Percentiles rank a stretch among this genome's conserved stretches.
Conservation (phyloP, 192 early-diverging fungal genomes). For the Backusella macrospora region DNA sequence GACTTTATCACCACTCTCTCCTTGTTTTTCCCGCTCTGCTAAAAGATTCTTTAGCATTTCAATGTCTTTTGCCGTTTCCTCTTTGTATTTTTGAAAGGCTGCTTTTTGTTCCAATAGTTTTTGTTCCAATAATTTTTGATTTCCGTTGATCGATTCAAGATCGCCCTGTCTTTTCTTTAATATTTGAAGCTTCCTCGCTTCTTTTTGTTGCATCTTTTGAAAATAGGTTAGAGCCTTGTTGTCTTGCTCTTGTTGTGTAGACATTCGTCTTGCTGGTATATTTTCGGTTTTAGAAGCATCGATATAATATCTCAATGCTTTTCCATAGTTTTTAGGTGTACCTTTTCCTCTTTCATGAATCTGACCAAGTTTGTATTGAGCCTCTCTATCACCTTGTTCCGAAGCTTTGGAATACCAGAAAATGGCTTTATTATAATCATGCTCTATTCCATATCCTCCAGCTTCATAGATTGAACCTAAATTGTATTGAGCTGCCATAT, state of each 20-base stretch:
- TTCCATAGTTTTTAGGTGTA: background rate
- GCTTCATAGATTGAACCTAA: background rate
- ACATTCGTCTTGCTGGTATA: conserved; percentile 1
- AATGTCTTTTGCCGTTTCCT: conserved; percentile 4
- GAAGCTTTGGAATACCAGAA: conserved; percentile 1
- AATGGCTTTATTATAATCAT: background rate
- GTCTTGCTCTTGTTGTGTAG: background rate
- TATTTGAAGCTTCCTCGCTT: background rate
- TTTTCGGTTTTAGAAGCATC: background rate
- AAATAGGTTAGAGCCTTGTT: background rate
- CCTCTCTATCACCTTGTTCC: conserved; percentile 1
- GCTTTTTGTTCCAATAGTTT: background rate
- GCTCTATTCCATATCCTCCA: background rate
- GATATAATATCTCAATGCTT: background rate
- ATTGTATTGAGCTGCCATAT: background rate
- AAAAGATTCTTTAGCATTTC: conserved; percentile 2
- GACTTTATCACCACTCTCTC: background rate
- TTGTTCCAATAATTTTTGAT: background rate
- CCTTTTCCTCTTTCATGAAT: background rate
- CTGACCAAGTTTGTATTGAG: background rate
- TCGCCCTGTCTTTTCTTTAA: background rate
- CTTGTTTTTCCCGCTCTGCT: background rate
- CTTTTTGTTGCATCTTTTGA: conserved; percentile 13
- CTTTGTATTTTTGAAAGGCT: conserved; percentile 6
- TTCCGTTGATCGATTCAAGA: background rate